Evolutionary conservation across 305 asterid genomes (phyloP), one percentile per base, ranked within the genome.

Genomic region (Fraxinus xanthoxyloides): DNA sequence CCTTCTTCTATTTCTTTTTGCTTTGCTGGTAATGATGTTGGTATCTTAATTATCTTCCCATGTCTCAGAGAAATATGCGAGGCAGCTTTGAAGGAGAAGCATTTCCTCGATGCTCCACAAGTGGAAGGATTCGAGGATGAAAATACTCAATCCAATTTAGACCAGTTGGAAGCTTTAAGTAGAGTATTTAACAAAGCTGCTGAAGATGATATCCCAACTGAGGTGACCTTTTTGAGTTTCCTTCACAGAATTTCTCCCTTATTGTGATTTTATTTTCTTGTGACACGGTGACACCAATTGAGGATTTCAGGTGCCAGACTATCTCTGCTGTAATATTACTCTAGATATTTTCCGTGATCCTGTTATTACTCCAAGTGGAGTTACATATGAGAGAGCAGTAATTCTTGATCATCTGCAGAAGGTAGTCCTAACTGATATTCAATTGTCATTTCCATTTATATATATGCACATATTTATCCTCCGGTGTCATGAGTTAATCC

Each of bases 381-480:
- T 94, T 59, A 90, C 99, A n/a, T 96, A 96, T 34, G 99, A 96
- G 89, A 91, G 98, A 91, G 93, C 97, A n/a, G 87, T 83, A 77
- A 94, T 96, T 72, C 91, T 96, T 77, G 91, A 93, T 35, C 98
- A 96, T 89, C 86, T 93, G 67, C 79, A 85, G 35, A 92, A 90
- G 98, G 99, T 94, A 80, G 77, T 36, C 12, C 40, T 70, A 67
- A 78, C 4, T 76, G 40, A 51, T 38, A n/a, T 32, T 77, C 82
- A 19, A 17, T 43, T 51, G 76, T 56, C 59, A 69, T 56, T 4
- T 35, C 13, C 40, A 13, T 77, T 15, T 36, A 51, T 72, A 12
- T 19, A 35, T 63, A 1, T 21, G 51, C 12, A 40, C n/a, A 32
- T 23, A 7, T 63, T 69, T 10, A 5, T 31, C 43, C 43, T 17